A percentile compares a stretch with the other conserved stretches of the same genome.
phyloP scores from a whole-genome alignment of 306 rosid genomes.

The Prinsepia uniflora region DNA sequence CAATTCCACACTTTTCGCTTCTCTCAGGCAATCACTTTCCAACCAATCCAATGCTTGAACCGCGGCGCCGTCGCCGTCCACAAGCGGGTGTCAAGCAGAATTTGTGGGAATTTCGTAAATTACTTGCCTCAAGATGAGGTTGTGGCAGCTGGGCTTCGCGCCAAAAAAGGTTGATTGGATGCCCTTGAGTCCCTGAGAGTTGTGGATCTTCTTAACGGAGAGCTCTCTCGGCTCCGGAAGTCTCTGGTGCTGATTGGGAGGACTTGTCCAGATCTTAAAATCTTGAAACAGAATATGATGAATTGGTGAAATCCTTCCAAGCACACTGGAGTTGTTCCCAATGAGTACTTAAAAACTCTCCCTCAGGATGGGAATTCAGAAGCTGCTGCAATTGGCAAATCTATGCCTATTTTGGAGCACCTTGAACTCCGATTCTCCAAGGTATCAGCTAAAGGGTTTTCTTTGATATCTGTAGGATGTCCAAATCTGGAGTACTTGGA shows the following conservation, averaged over 20 bases:
- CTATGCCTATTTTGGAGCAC: constrained; percentile 62
- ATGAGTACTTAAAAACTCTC: constrained; percentile 56
- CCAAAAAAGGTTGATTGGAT: constrained; percentile 82
- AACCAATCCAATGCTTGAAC: constrained; percentile 33
- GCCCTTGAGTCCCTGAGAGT: constrained; percentile 85
- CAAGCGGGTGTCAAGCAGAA: constrained; percentile 34
- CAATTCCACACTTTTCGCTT: constrained; percentile 57
- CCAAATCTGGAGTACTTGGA: constrained; percentile 66
- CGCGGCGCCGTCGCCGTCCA: constrained; percentile 14
- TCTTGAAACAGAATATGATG: constrained; percentile 65
- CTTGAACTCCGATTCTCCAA: constrained; percentile 79
- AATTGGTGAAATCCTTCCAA: constrained; percentile 73
- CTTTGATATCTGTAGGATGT: constrained; percentile 60
- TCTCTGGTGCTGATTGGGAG: constrained; percentile 47
- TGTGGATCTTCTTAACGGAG: constrained; percentile 80
- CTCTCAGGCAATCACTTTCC: constrained; percentile 50
- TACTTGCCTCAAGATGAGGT: constrained; percentile 96
- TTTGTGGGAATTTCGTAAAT: constrained; percentile 57
- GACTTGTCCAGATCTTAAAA: constrained; percentile 57
- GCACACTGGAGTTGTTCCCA: constrained; percentile 64
- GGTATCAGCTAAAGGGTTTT: constrained; percentile 57
- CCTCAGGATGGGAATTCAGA: constrained; percentile 90
- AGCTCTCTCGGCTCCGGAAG: constrained; percentile 44
- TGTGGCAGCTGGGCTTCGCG: constrained; percentile 78
- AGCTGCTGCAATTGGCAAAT: constrained; percentile 69